Percentiles rank a stretch among this genome's conserved stretches.
Evolutionary conservation across 345 rosid genomes (phyloP).

Genomic region (Arabis hirsuta): DNA sequence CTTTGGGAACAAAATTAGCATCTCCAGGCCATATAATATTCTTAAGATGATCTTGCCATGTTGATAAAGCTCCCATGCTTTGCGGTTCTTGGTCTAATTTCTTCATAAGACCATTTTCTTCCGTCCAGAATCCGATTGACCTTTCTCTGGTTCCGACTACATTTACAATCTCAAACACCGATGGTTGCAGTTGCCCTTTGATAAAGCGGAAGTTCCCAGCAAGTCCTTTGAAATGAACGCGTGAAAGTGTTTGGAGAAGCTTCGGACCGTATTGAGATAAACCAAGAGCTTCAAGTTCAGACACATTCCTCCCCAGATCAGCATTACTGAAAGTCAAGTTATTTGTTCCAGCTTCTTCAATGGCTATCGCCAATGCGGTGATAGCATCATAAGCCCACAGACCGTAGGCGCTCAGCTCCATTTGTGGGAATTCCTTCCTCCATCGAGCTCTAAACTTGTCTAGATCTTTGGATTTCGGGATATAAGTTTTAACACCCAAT

Average conservation of each 20-base stretch:
- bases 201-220: slow-evolving; percentile 46
- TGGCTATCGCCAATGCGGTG: slow-evolving; percentile 53
- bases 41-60: slow-evolving; percentile 37
- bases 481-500: slow-evolving; percentile 48
- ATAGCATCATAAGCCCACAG: slow-evolving; percentile 61
- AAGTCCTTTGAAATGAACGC: slow-evolving; percentile 49
- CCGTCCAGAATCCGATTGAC: slow-evolving; percentile 58
- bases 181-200: slow-evolving; percentile 43
- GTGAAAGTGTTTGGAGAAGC: slow-evolving; percentile 45
- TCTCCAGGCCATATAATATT: slow-evolving; percentile 49
- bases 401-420: slow-evolving; percentile 45
- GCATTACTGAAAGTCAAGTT: slow-evolving; percentile 35
- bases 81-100: slow-evolving; percentile 23
- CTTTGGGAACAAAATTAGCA: slow-evolving; percentile 43
- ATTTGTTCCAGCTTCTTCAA: slow-evolving; percentile 48
- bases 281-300: slow-evolving; percentile 51
- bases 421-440: slow-evolving; percentile 38
- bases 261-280: slow-evolving; percentile 51
- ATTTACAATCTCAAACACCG: slow-evolving; percentile 52
- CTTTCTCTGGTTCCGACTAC: slow-evolving; percentile 41
- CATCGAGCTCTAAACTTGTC: slow-evolving; percentile 42
- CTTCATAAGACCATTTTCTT: slow-evolving; percentile 43
- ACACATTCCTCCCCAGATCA: slow-evolving; percentile 26
- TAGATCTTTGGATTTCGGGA: slow-evolving; percentile 34
- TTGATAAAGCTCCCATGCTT: slow-evolving; percentile 26